Evolutionary conservation across 768 basidiomycete species (phyloP).

Genomic region (Trametes gibbosa): DNA sequence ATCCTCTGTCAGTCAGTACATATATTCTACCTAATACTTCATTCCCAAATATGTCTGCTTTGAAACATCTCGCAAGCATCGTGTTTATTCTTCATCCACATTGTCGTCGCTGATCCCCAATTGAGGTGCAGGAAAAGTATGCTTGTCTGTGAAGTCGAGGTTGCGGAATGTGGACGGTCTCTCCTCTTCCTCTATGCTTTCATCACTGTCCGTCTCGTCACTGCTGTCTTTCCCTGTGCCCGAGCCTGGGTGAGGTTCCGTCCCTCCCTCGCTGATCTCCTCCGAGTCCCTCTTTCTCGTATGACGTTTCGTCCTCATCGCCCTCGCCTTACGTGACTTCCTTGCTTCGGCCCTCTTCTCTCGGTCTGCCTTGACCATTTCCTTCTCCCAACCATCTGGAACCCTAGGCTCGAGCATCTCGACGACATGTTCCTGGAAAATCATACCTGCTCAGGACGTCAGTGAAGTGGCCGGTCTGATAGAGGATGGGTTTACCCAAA

Average conservation of each 20-base stretch:
- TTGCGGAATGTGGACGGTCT: no score
- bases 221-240: background rate
- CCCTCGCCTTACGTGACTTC: background rate
- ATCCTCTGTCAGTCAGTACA: background rate
- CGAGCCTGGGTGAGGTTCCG: background rate
- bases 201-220: background rate
- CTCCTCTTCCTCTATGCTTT: background rate
- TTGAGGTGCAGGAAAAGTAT: background rate
- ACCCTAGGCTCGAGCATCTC: conserved; percentile 38
- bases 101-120: background rate
- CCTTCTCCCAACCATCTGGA: conserved; percentile 49
- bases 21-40: conserved; percentile 10
- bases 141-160: background rate
- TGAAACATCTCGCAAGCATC: background rate
- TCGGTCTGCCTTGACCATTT: conserved; percentile 14
- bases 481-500: conserved; percentile 46
- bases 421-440: conserved; percentile 65
- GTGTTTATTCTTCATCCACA: background rate
- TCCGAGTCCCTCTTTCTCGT: background rate
- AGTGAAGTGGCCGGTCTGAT: no score
- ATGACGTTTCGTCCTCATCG: background rate
- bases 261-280: background rate
- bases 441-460: no score
- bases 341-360: background rate
- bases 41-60: no score